Base-by-base conservation (phyloP, 2,329 filamentous ascomycete genomes). In the Neonectria sp. region DNA sequence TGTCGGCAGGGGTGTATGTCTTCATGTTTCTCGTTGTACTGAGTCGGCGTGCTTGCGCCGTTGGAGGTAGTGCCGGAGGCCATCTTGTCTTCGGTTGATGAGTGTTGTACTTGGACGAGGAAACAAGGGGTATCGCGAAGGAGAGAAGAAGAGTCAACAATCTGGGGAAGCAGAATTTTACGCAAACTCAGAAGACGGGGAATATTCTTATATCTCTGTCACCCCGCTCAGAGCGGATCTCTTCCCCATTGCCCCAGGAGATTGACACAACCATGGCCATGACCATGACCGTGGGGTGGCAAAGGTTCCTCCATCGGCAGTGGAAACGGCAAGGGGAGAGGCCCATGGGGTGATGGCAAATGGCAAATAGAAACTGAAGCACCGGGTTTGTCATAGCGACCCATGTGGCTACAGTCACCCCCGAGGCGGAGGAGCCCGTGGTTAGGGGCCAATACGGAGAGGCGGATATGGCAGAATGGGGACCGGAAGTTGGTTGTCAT, bases 41-140 rank as follows among this genome's bases (percentile, higher is more conserved):
- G 69, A n/a, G 71, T 73, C 29, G 72, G 74, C n/a, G 73, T 74
- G 57, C 67, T 74, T 5, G 71, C 67, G 49, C 74, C 74, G 24
- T 72, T 67, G 15, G 74, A 75, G 17, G 56, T 67, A 59, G 65
- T 64, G 45, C 46, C 52, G 12, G 74, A 62, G 49, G 74, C 60
- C 74, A 76, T 76, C 7, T 65, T 70, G 56, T 27, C 35, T 46
- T 27, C 15, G 3, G n/a, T 52, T 25, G 37, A 29, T 49, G 4
- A 4, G n/a, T 29, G 15, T 7, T 45, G 25, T 9, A 15, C 51
- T 45, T 29, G 49, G 13, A 35, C 21, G 31, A 29, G 33, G 21
- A 27, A 35, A 55, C 8, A 13, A 55, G 17, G 46, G n/a, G 24
- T 46, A 52, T 33, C 29, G n/a, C 17, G n/a, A 45, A 45, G n/a